These are phyloP conservation scores for Pinus taeda DNA, from an alignment of 75 land plant species.

Conservation along the genomic window DNA sequence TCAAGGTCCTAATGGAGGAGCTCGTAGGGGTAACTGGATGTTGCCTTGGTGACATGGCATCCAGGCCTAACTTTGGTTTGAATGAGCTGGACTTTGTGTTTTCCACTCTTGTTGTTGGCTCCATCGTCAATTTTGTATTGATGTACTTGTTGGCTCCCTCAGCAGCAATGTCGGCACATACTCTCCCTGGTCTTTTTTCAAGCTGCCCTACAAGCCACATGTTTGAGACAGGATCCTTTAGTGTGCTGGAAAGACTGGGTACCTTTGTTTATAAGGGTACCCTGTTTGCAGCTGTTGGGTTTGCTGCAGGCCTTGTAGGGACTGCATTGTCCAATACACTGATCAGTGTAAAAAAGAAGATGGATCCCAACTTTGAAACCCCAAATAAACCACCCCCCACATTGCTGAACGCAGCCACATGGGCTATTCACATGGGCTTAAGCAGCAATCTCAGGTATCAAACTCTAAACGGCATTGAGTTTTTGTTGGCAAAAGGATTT, in stretches of 20 bases:
- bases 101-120: slow-evolving; percentile 90
- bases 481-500: slow-evolving; percentile 47
- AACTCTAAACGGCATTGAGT: slow-evolving; percentile 87
- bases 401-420: slow-evolving; percentile 73
- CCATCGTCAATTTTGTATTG: slow-evolving; percentile 76
- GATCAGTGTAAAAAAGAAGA: slow-evolving; percentile 69
- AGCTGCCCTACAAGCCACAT: slow-evolving; percentile 75
- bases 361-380: slow-evolving; percentile 84
- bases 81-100: slow-evolving; percentile 96
- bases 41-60: slow-evolving; percentile 92
- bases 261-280: slow-evolving; percentile 85
- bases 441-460: slow-evolving; percentile 93
- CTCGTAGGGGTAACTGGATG: slow-evolving; percentile 80
- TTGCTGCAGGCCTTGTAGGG: slow-evolving; percentile 85
- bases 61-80: slow-evolving; percentile 89
- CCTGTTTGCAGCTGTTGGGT: slow-evolving; percentile 79
- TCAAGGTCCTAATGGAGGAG: slow-evolving; percentile 94
- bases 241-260: slow-evolving; percentile 51
- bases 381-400: slow-evolving; percentile 92
- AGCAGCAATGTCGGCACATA: slow-evolving; percentile 17
- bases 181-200: slow-evolving; percentile 65
- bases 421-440: slow-evolving; percentile 92
- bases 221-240: slow-evolving; percentile 78
- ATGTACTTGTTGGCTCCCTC: slow-evolving; percentile 92
- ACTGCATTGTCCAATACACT: slow-evolving; percentile 79